A percentile compares a stretch with the other conserved stretches of the same genome.
Evolutionary conservation across 495 filamentous ascomycete species (phyloP).

Genomic region (Hypoxylon crocopeplum): DNA sequence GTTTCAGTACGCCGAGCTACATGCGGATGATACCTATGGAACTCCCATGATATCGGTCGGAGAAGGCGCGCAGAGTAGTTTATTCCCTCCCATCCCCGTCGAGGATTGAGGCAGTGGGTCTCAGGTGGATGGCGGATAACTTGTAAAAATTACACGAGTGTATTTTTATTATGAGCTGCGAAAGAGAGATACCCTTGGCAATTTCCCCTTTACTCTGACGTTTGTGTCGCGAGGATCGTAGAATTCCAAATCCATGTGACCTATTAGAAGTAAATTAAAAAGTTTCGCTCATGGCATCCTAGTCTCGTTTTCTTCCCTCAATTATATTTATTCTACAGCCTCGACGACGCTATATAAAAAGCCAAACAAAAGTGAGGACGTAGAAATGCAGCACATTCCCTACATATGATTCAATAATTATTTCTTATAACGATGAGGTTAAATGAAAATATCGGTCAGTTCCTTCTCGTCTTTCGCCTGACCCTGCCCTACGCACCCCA

Average conservation of each 20-base stretch:
- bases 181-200: slow-evolving; percentile 11
- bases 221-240: no score
- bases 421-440: slow-evolving; percentile 41
- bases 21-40: slow-evolving; percentile 75
- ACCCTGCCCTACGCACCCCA: background rate
- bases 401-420: background rate
- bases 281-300: no score
- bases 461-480: background rate
- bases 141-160: background rate
- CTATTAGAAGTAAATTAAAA: no score
- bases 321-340: no score
- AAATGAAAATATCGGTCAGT: slow-evolving; percentile 54
- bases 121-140: background rate
- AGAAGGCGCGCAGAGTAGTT: slow-evolving; percentile 48
- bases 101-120: slow-evolving; percentile 45
- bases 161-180: no score
- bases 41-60: slow-evolving; percentile 48
- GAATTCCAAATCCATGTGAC: slow-evolving; percentile 5
- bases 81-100: slow-evolving; percentile 48
- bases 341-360: no score
- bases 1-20: slow-evolving; percentile 61
- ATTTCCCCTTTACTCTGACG: background rate
- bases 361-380: no score
- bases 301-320: no score
- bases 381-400: no score